These are phyloP conservation scores for Trypanosoma scelopori DNA, from an alignment of 208 protist species.

Conservation along the genomic window DNA sequence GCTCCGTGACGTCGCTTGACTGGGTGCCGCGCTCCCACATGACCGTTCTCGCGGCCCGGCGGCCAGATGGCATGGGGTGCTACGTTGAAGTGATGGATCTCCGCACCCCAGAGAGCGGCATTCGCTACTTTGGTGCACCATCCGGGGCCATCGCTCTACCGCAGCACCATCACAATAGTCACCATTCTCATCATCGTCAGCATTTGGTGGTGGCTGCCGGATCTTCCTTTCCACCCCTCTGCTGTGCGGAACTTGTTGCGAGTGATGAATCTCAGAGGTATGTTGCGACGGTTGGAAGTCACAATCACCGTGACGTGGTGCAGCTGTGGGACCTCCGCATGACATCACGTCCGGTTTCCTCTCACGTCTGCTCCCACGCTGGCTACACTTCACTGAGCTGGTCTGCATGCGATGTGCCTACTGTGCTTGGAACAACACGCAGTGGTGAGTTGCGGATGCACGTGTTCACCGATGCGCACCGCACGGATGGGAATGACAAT, in stretches of 20 bases:
- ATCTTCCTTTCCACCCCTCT: constrained; percentile 28
- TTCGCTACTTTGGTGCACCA: constrained; percentile 54
- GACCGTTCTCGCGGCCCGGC: constrained; percentile 54
- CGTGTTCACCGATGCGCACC: constrained; percentile 28
- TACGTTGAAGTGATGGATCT: constrained; percentile 70
- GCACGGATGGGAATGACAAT: not conserved
- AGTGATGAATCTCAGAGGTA: constrained; percentile 59
- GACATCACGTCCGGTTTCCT: constrained; percentile 37
- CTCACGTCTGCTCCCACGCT: constrained; percentile 24
- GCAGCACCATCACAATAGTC: constrained; percentile 2
- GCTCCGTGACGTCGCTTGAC: constrained; percentile 59
- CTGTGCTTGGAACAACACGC: constrained; percentile 48
- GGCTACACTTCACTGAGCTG: constrained; percentile 74
- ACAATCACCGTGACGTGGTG: constrained; percentile 42
- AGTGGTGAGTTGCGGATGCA: constrained; percentile 48
- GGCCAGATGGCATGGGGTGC: constrained; percentile 50
- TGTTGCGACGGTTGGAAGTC: constrained; percentile 53
- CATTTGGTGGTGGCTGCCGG: not conserved
- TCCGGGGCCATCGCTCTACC: constrained; percentile 18
- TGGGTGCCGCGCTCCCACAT: constrained; percentile 65
- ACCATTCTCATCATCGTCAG: not conserved
- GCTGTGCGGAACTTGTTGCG: constrained; percentile 64
- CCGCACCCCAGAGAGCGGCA: constrained; percentile 45
- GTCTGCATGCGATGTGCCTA: constrained; percentile 32
- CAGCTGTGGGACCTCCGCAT: constrained; percentile 81